phyloP scores from a whole-genome alignment of 345 rosid genomes.

The Capsella bursapastoris region DNA sequence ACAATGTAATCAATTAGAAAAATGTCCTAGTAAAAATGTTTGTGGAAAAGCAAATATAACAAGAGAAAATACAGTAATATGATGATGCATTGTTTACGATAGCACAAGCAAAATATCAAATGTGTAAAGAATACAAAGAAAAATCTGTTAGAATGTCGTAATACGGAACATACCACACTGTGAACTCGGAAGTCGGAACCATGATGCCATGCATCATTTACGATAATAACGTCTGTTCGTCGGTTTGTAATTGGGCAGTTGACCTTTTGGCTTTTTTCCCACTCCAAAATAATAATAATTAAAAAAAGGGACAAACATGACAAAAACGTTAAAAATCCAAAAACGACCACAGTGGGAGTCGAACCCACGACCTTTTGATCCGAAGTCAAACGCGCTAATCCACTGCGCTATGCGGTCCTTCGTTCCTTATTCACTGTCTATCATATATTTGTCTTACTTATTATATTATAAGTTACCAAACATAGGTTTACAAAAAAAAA shows the following conservation, averaged over 20 bases:
- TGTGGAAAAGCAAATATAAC: too few species aligned
- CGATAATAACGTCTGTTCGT: neutral
- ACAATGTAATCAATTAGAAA: neutral
- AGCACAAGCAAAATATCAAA: too few species aligned
- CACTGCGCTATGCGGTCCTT: conserved; percentile 48
- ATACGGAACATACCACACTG: too few species aligned
- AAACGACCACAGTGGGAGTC: conserved; percentile 89
- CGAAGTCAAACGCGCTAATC: conserved; percentile 99
- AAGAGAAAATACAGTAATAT: too few species aligned
- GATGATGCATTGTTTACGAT: too few species aligned
- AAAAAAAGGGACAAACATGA: neutral
- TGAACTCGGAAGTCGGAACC: neutral
- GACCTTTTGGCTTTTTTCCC: neutral
- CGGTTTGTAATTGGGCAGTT: neutral
- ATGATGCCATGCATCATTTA: neutral
- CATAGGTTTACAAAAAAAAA: too few species aligned
- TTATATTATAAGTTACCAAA: too few species aligned
- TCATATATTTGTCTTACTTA: too few species aligned
- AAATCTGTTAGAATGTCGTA: neutral
- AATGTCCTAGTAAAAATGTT: neutral
- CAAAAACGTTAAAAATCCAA: too few species aligned
- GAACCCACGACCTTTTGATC: conserved; percentile 90
- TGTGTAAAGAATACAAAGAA: neutral
- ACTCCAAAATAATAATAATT: neutral
- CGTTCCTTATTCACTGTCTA: too few species aligned